Conservation (phyloP, 2,329 filamentous ascomycete genomes). For the Fusarium redolens region DNA sequence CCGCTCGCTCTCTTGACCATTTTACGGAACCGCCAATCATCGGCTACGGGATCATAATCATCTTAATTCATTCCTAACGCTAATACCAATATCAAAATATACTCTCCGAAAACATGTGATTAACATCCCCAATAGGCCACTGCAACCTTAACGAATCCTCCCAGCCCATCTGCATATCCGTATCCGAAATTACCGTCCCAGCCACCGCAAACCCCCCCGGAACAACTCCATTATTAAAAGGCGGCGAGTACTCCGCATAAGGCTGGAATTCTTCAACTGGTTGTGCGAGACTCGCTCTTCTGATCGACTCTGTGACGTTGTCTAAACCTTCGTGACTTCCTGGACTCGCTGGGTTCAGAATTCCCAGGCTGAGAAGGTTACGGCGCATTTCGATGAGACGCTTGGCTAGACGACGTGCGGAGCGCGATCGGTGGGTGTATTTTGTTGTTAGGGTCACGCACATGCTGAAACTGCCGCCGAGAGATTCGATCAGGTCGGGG, state of each 20-base stretch:
- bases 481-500: constrained; percentile 15
- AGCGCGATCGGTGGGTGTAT: constrained; percentile 11
- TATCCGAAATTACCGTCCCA: constrained; percentile 13
- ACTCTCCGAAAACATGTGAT: constrained; percentile 31
- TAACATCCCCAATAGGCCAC: constrained; percentile 31
- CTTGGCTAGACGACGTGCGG: constrained; percentile 21
- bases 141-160: constrained; percentile 24
- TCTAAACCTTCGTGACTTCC: constrained; percentile 14
- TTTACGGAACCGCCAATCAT: background rate
- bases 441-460: constrained; percentile 20
- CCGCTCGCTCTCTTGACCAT: background rate
- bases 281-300: constrained; percentile 8
- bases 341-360: constrained; percentile 3
- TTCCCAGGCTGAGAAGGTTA: constrained; percentile 11
- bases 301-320: constrained; percentile 15
- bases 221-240: background rate
- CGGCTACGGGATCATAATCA: background rate
- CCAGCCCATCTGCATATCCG: constrained; percentile 29
- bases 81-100: constrained; percentile 11
- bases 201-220: background rate
- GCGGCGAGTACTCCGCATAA: constrained; percentile 16
- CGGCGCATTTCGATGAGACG: constrained; percentile 21
- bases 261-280: background rate
- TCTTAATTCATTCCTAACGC: background rate
- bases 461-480: constrained; percentile 26